phyloP scores from a whole-genome alignment of 176 grass and related monocot species.

The Carex parvula region DNA sequence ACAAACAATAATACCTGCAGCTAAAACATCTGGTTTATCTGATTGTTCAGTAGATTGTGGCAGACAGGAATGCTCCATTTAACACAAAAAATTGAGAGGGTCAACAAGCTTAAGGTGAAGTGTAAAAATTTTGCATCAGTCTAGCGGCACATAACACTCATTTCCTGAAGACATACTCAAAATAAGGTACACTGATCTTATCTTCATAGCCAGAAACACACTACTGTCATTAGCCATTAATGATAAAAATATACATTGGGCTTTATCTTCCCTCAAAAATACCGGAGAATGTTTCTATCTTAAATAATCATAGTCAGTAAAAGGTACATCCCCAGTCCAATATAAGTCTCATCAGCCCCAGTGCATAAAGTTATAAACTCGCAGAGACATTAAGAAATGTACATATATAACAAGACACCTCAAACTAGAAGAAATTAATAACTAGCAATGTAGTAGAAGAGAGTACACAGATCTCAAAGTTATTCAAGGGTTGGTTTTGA shows the following conservation, averaged over 20 bases:
- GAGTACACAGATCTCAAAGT: background rate
- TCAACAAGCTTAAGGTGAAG: background rate
- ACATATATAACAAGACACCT: conserved; percentile 39
- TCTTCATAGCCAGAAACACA: background rate
- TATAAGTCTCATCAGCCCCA: background rate
- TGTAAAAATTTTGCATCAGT: background rate
- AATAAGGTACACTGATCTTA: background rate
- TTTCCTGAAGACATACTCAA: background rate
- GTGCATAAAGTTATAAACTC: background rate
- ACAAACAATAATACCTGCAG: background rate
- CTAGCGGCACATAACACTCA: background rate
- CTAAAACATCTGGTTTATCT: background rate
- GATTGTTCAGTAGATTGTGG: background rate
- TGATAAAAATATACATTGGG: background rate
- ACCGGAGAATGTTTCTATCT: conserved; percentile 27
- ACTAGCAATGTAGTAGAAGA: conserved; percentile 14
- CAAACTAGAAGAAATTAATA: background rate
- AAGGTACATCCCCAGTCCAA: background rate
- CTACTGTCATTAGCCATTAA: conserved; percentile 20
- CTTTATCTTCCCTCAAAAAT: conserved; percentile 22
- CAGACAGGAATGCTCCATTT: background rate
- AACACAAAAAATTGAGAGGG: background rate
- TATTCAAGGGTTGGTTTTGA: conserved; percentile 14
- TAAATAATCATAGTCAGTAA: conserved; percentile 21
- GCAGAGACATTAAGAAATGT: conserved; percentile 25